phyloP scores from a whole-genome alignment of 2,329 filamentous ascomycete species.

The Xylaria hypoxylon region DNA sequence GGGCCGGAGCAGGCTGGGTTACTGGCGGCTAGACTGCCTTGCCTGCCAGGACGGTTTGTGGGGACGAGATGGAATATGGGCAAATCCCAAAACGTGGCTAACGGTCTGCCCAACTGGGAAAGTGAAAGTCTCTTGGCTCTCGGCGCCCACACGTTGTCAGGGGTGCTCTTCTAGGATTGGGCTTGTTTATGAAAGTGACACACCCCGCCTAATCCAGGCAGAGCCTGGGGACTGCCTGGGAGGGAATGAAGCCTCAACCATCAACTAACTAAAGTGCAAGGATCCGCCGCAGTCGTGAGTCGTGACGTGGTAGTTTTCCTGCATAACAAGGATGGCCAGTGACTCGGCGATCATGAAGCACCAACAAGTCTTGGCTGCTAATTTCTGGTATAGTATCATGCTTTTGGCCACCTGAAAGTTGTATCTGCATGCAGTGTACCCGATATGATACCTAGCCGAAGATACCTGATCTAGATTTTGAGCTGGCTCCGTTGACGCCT shows the following conservation, averaged over 20 bases:
- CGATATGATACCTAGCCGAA: conserved; percentile 16
- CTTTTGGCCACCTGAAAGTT: conserved; percentile 12
- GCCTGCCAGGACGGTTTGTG: conserved; percentile 24
- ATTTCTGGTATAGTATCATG: conserved; percentile 11
- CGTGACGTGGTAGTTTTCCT: conserved; percentile 22
- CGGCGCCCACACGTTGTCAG: conserved; percentile 19
- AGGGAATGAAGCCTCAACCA: conserved; percentile 13
- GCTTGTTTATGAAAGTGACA: conserved; percentile 22
- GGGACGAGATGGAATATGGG: conserved; percentile 24
- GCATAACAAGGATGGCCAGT: conserved; percentile 8
- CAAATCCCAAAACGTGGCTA: conserved; percentile 40
- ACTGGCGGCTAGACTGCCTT: conserved; percentile 27
- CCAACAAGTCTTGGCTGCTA: conserved; percentile 1
- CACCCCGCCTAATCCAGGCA: background rate
- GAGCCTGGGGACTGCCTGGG: background rate
- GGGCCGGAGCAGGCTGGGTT: conserved; percentile 9
- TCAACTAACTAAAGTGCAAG: conserved; percentile 5
- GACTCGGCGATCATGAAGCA: conserved; percentile 8
- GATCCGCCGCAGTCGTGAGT: conserved; percentile 10
- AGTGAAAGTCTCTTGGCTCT: conserved; percentile 25
- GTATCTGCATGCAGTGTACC: conserved; percentile 15
- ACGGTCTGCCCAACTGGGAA: conserved; percentile 34
- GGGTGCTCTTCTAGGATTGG: conserved; percentile 14
- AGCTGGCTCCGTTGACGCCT: background rate
- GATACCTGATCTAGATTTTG: conserved; percentile 10